Evolutionary conservation across 192 early-diverging fungal species (phyloP).

Genomic region (Dissophora globulifera): DNA sequence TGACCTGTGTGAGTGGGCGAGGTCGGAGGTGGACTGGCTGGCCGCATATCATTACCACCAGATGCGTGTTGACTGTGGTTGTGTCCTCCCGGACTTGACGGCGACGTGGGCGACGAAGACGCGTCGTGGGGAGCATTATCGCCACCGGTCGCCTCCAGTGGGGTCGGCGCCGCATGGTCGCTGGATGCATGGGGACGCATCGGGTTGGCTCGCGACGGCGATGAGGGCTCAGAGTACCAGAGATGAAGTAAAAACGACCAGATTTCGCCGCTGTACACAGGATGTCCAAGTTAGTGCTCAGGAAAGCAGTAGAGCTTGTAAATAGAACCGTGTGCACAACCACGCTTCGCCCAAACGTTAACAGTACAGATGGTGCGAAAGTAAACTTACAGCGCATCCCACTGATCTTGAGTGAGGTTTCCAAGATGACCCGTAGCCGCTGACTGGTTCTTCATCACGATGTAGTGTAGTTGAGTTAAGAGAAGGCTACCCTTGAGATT

Average conservation of each 20-base stretch:
- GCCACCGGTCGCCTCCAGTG: neutral
- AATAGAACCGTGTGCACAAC: too few species aligned
- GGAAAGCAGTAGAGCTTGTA: too few species aligned
- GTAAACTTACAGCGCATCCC: conserved; percentile 48
- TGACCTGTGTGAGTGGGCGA: conserved; percentile 40
- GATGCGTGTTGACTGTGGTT: neutral
- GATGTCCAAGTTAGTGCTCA: too few species aligned
- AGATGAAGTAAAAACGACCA: conserved; percentile 51
- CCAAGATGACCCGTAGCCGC: conserved; percentile 32
- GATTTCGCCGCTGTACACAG: conserved; percentile 46
- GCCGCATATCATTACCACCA: conserved; percentile 5
- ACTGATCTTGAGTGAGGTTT: conserved; percentile 37
- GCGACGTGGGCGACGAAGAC: conserved; percentile 7
- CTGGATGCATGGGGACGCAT: conserved; percentile 23
- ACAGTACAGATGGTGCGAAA: too few species aligned
- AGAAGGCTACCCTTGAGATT: neutral
- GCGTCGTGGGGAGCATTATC: neutral
- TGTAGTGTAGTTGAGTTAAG: neutral
- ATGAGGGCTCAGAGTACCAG: conserved; percentile 47
- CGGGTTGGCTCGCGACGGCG: conserved; percentile 12
- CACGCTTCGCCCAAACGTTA: too few species aligned
- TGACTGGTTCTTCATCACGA: conserved; percentile 20
- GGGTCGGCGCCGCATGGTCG: conserved; percentile 11
- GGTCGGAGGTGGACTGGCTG: conserved; percentile 28
- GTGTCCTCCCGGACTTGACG: conserved; percentile 19